Evolutionary conservation across 148 eudicot species (phyloP).

Genomic region (Chenopodium berlandieri): DNA sequence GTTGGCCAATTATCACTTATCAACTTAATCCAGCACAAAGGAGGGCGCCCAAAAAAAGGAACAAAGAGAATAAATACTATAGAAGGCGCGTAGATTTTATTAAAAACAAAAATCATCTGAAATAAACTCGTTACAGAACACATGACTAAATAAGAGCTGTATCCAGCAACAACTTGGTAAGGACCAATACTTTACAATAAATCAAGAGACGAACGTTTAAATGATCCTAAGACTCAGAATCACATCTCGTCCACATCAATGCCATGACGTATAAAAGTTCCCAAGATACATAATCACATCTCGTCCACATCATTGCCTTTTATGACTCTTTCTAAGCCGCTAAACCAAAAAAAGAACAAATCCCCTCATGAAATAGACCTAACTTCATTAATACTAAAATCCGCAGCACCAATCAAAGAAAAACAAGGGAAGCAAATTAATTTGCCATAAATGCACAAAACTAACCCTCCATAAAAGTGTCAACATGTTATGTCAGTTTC

Average conservation of each 20-base stretch:
- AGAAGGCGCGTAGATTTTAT: not conserved
- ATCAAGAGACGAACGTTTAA: no score
- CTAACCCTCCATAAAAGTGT: not conserved
- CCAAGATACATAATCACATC: no score
- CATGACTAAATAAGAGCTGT: not conserved
- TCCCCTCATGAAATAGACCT: not conserved
- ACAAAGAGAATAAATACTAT: not conserved
- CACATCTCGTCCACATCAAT: no score
- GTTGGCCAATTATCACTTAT: not conserved
- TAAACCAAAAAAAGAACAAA: not conserved
- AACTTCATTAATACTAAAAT: not conserved
- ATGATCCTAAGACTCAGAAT: no score
- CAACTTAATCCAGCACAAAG: not conserved
- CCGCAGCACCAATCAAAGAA: not conserved
- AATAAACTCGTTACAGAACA: not conserved
- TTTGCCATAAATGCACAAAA: conserved; percentile 10
- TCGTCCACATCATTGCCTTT: not conserved
- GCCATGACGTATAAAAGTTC: not conserved
- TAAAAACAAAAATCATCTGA: not conserved
- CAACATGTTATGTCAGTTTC: not conserved
- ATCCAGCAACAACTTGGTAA: not conserved
- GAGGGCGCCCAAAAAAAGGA: not conserved
- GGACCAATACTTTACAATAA: not conserved
- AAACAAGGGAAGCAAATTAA: not conserved
- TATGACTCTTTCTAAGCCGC: not conserved